phyloP scores from a whole-genome alignment of 2,329 filamentous ascomycete species.

The Chrysoporthe puriensis region DNA sequence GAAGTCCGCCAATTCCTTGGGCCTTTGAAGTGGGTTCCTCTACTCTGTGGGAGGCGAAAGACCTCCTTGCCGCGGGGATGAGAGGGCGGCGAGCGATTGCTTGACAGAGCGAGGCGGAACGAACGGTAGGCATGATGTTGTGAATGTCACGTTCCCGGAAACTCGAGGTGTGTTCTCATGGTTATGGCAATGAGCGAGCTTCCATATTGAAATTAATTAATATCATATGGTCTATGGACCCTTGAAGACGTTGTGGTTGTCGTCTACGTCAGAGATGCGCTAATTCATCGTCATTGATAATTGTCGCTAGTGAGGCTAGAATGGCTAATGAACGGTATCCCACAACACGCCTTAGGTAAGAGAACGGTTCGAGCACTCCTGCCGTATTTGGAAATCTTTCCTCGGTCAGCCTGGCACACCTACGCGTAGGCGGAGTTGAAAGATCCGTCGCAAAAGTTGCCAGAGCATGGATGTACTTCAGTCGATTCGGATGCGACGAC shows the following conservation, averaged over 20 bases:
- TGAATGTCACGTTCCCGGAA: background rate
- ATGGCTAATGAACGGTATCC: background rate
- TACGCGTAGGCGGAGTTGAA: background rate
- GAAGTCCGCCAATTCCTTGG: constrained; percentile 7
- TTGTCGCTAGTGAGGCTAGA: background rate
- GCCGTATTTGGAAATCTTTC: background rate
- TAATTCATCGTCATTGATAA: constrained; percentile 4
- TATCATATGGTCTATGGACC: background rate
- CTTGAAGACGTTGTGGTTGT: background rate
- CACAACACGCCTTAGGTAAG: background rate
- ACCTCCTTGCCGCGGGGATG: background rate
- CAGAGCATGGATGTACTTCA: background rate
- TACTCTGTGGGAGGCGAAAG: constrained; percentile 4
- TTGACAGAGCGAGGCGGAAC: background rate
- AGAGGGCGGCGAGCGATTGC: constrained; percentile 5
- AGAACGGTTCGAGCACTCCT: background rate
- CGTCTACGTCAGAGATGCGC: constrained; percentile 12
- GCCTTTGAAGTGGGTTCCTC: background rate
- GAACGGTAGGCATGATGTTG: constrained; percentile 12
- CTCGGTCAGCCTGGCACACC: background rate
- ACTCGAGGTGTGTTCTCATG: background rate
- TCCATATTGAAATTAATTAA: background rate
- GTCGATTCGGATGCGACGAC: background rate
- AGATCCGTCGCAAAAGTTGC: background rate
- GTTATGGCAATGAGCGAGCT: background rate